Percentiles rank a stretch among this genome's conserved stretches.
phyloP scores from a whole-genome alignment of 768 basidiomycete species.

The Lactarius sp. region DNA sequence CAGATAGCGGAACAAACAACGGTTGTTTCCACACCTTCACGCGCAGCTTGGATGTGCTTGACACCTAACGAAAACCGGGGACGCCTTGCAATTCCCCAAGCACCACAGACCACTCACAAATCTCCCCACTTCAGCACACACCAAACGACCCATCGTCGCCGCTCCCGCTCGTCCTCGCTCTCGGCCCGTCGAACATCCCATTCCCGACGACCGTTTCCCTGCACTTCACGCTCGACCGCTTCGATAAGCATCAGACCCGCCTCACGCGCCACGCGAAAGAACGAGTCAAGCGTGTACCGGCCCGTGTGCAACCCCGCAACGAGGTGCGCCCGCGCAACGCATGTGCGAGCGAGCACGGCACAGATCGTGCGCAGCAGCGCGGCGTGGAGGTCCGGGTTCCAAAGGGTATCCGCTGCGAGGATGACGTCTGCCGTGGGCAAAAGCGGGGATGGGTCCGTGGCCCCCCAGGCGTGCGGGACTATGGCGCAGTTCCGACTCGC shows the following conservation, averaged over 20 bases:
- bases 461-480: slow-evolving; percentile 63
- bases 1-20: too few species aligned
- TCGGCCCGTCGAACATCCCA: slow-evolving; percentile 53
- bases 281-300: slow-evolving; percentile 62
- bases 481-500: slow-evolving; percentile 46
- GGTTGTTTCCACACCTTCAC: too few species aligned
- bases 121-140: slow-evolving; percentile 32
- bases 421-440: slow-evolving; percentile 45
- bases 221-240: slow-evolving; percentile 45
- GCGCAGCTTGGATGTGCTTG: too few species aligned
- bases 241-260: slow-evolving; percentile 45
- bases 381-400: slow-evolving; percentile 60
- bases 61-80: too few species aligned
- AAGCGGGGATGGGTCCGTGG: slow-evolving; percentile 39
- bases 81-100: too few species aligned
- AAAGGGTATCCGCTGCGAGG: slow-evolving; percentile 71
- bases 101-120: not conserved
- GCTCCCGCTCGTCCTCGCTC: slow-evolving; percentile 59
- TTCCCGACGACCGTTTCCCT: slow-evolving; percentile 35
- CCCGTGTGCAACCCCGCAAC: slow-evolving; percentile 76
- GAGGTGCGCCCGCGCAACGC: slow-evolving; percentile 52
- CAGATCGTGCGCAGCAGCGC: slow-evolving; percentile 51
- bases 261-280: slow-evolving; percentile 39
- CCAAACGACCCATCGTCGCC: slow-evolving; percentile 71
- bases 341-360: slow-evolving; percentile 40